Evolutionary conservation across 768 basidiomycete genomes (phyloP), one percentile per base, ranked within the genome.

Genomic region (Kockovaella imperatae): DNA sequence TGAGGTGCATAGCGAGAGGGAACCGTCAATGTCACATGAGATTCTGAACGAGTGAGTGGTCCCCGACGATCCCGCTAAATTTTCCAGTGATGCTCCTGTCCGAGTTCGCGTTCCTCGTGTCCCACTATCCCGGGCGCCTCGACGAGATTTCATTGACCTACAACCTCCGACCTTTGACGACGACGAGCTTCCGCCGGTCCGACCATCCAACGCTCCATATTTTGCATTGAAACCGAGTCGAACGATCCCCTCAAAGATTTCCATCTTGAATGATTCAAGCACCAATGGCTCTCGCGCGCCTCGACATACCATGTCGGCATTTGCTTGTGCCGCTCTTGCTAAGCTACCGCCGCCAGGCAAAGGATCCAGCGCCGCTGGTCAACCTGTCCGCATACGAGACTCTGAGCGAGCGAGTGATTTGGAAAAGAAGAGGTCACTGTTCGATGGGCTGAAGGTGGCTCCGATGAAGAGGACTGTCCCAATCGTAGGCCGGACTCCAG

Each of bases 261-360:
- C n/a, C n/a, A 17, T 44, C 24, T 15, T 18, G 3, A 28, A 28
- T 21, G 10, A 10, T 13, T 21, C 39, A 17, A 3, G 21, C 29
- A 34, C n/a, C n/a, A n/a, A n/a, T n/a, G n/a, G n/a, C 24, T 24
- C 14, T 34, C 3, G 3, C 31, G 30, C 4, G 10, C 26, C 30
- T 4, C 14, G 14, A 35, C 17, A 17, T 14, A n/a, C 51, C 32
- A 18, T n/a, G 15, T 20, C 41, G 15, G 7, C 38, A 25, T 21
- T 41, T 26, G 20, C 29, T 18, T 34, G 53, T 3, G 51, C 51
- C 2, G 60, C 60, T 10, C 34, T 62, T 3, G 52, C 56, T 4
- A 30, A 52, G 11, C 45, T 62, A 1, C 60, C 60, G 15, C 45
- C 53, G 11, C 60, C 57, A 11, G 60, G 60, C 3, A 56, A 52